A percentile compares a stretch with the other conserved stretches of the same genome.
phyloP scores from a whole-genome alignment of 73 alveolate species.

The Halteria grandinella region DNA sequence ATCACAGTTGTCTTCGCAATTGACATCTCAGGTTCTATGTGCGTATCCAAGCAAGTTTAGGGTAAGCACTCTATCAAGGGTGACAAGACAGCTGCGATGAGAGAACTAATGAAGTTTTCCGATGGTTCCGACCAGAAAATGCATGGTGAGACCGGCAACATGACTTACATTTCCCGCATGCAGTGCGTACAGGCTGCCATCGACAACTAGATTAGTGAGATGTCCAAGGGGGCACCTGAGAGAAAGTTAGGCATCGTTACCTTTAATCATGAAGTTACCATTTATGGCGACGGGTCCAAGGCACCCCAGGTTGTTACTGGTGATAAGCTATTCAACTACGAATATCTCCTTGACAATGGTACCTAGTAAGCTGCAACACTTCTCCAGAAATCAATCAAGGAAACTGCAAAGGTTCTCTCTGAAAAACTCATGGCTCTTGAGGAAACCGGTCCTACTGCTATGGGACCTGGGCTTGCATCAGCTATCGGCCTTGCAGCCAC shows the following conservation, averaged over 20 bases:
- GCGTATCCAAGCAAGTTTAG: conserved; percentile 75
- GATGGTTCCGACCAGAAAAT: conserved; percentile 71
- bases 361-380: conserved; percentile 55
- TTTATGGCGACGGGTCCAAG: conserved; percentile 91
- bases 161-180: conserved; percentile 86
- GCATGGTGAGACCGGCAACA: conserved; percentile 63
- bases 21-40: conserved; percentile 95
- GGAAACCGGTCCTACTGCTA: conserved; percentile 94
- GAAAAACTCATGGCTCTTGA: conserved; percentile 66
- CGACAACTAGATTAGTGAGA: conserved; percentile 71
- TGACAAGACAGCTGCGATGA: conserved; percentile 60
- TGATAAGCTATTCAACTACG: conserved; percentile 75
- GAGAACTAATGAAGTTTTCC: conserved; percentile 59
- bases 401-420: conserved; percentile 63
- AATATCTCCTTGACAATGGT: conserved; percentile 60
- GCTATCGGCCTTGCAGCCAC: conserved; percentile 78
- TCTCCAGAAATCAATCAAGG: conserved; percentile 68
- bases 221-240: conserved; percentile 76
- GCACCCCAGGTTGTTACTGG: conserved; percentile 78
- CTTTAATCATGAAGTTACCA: conserved; percentile 84
- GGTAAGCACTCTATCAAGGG: conserved; percentile 76
- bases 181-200: conserved; percentile 94
- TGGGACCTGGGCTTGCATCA: conserved; percentile 92
- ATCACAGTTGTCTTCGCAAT: conserved; percentile 79
- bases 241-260: conserved; percentile 92